These are phyloP conservation scores for Symbiodinium pilosum DNA, from an alignment of 73 alveolate species.

Conservation along the genomic window DNA sequence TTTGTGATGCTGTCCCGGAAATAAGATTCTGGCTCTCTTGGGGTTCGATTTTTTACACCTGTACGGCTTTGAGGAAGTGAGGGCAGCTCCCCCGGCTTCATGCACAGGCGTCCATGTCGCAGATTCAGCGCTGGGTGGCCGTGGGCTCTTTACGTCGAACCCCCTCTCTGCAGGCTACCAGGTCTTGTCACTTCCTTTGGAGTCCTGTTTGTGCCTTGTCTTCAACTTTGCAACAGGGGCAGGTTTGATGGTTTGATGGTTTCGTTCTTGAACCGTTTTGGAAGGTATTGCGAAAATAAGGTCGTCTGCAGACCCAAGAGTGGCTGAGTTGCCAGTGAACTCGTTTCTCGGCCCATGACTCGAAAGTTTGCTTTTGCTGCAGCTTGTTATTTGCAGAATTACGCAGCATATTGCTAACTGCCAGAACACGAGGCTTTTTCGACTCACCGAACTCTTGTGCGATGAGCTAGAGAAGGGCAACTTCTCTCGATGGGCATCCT, in stretches of 20 bases:
- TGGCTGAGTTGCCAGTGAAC: slow-evolving; percentile 62
- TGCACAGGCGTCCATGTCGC: background rate
- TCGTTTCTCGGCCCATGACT: slow-evolving; percentile 9
- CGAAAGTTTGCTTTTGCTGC: background rate
- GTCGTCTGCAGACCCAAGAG: slow-evolving; percentile 54
- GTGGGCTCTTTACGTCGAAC: slow-evolving; percentile 3
- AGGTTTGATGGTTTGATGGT: background rate
- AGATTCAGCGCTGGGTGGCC: slow-evolving; percentile 20
- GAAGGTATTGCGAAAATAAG: no score
- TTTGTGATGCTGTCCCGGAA: no score
- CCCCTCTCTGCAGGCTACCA: background rate
- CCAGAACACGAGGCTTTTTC: slow-evolving; percentile 28
- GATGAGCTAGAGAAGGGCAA: background rate
- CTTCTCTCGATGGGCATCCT: slow-evolving; percentile 59
- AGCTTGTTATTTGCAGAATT: background rate
- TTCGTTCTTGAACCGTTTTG: background rate
- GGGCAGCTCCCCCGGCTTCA: no score
- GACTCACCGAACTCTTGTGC: slow-evolving; percentile 47
- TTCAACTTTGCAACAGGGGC: background rate
- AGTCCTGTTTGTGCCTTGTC: slow-evolving; percentile 37
- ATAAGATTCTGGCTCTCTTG: no score
- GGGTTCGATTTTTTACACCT: no score
- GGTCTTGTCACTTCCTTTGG: slow-evolving; percentile 51
- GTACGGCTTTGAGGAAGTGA: no score
- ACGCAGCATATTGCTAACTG: background rate